Evolutionary conservation across 2,329 filamentous ascomycete species (phyloP), one percentile per base, ranked within the genome.

Genomic region (Blastomyces silverae): DNA sequence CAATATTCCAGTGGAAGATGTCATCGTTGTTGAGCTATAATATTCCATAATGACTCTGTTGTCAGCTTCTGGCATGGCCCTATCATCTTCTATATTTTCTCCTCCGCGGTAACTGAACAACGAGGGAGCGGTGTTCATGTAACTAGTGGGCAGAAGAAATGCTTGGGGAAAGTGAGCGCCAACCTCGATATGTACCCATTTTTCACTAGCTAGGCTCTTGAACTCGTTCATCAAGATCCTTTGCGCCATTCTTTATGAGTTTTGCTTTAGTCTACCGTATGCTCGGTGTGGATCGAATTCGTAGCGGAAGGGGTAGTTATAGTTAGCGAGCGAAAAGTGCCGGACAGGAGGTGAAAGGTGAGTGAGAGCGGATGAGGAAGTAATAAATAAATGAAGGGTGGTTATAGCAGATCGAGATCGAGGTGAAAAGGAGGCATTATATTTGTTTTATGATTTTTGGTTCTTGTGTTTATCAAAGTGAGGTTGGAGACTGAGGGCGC

Each of bases 171-270:
- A 39, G 17, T 61, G 42, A 50, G 53, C 73, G 84, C 55, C 67
- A 78, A 92, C 90, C 75, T 95, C 89, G 70, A 97, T 91, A 71
- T 93, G 86, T 22, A 96, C 89, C 93, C 93, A 99, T 75, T 91
- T 91, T 82, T 97, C 92, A 77, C 94, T 92, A 64, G 86, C 83
- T 52, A 97, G 84, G 56, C 85, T 83, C 77, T 89, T 89, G 79
- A 91, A 87, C 82, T 97, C 93, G 70, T 89, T 89, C 89, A 96
- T 91, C 64, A 97, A 83, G 62, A 95, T 89, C 72, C 91, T 87
- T 78, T 92, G 89, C 46, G 90, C 87, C 79, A 80, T 80, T 37
- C 8, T 37, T 37, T 64, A 61, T 68, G 61, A 52, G 59, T 39
- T 10, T 10, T 34, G 31, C 28, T 28, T 46, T 20, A 31, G 56